A percentile compares a stretch with the other conserved stretches of the same genome.
These are phyloP conservation scores for Crucihimalaya himalaica DNA, from an alignment of 345 rosid genomes.

Conservation along the genomic window DNA sequence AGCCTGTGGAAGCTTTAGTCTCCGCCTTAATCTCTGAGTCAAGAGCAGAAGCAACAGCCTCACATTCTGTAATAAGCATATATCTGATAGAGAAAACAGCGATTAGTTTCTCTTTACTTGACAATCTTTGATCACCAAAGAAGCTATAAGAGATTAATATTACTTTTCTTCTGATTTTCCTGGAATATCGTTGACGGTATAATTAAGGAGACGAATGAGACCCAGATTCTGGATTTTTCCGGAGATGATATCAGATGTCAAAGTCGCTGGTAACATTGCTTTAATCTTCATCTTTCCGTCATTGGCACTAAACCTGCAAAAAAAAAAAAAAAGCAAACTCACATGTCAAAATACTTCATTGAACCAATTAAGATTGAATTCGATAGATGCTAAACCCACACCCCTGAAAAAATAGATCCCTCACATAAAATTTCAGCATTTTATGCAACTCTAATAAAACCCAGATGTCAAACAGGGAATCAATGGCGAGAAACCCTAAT, in stretches of 20 bases:
- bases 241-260: slow-evolving; percentile 58
- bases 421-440: neutral
- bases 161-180: slow-evolving; percentile 81
- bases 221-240: slow-evolving; percentile 80
- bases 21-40: slow-evolving; percentile 44
- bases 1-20: slow-evolving; percentile 31
- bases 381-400: neutral
- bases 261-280: slow-evolving; percentile 63
- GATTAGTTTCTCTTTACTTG: neutral
- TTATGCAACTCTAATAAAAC: neutral
- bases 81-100: slow-evolving; percentile 46
- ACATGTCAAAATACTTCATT: slow-evolving; percentile 9
- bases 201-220: slow-evolving; percentile 67
- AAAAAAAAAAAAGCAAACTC: neutral
- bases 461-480: slow-evolving; percentile 9
- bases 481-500: neutral
- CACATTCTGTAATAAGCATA: slow-evolving; percentile 73
- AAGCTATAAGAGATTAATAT: neutral
- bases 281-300: slow-evolving; percentile 74
- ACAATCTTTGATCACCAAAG: neutral
- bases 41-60: slow-evolving; percentile 75
- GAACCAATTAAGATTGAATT: neutral
- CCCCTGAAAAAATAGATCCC: neutral
- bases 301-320: slow-evolving; percentile 66
- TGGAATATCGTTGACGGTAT: slow-evolving; percentile 81